Evolutionary conservation across 2,329 filamentous ascomycete genomes (phyloP), one percentile per base, ranked within the genome.

Genomic region (Teratosphaeria destructans): DNA sequence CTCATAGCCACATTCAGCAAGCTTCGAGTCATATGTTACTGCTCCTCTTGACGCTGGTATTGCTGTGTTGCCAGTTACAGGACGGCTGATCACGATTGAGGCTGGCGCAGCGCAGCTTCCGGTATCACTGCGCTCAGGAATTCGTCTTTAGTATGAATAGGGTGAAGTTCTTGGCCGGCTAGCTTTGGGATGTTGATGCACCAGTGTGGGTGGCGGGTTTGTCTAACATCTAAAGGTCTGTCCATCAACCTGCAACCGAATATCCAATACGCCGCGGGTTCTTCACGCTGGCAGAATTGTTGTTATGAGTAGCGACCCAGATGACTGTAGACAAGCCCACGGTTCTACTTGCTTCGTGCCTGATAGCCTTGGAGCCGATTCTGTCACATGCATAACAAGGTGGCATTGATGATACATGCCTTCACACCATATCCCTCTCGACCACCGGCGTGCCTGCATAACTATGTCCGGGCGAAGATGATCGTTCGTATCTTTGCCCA

Each of bases 81-180:
- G 23, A 57, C 49, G 7, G 56, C 56, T 43, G 23, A 57, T 57
- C 19, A 53, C 56, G 43, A 43, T 57, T 37, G 56, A 53, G 11
- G 27, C 56, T 3, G 56, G 43, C 27, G 16, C 53, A 34, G 32
- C 54, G 54, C 54, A 56, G 29, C 34, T 43, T n/a, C 14, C 16
- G 32, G 12, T 39, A 2, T 43, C 34, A 2, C 19, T 49, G n/a
- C 19, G 43, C n/a, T 49, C 43, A 23, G 29, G 7, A 32, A 32
- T 49, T 49, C 3, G 43, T 23, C 16, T 16, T 19, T 7, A 23
- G 16, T 7, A 49, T n/a, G n/a, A 23, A 23, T 49, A 3, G n/a
- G 16, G 43, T 49, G 16, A n/a, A n/a, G 7, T 23, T 8, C 3
- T 19, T 49, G 43, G 43, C 43, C n/a, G 6, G 43, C 43, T 10